These are phyloP conservation scores for Bretschneidera sinensis DNA, from an alignment of 345 rosid genomes.

Conservation along the genomic window DNA sequence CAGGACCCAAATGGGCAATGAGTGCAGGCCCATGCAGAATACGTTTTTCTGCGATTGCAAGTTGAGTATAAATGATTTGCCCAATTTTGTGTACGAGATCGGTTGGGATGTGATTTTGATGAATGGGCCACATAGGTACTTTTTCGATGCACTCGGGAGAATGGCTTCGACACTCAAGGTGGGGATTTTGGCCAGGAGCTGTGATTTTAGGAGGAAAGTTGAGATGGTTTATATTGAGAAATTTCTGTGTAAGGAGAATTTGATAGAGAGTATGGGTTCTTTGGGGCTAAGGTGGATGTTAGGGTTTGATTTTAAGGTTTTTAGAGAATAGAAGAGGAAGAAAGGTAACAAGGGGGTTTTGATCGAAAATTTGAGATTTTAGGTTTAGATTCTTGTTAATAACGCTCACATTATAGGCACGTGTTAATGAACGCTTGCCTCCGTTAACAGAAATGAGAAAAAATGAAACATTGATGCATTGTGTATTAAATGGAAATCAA, in stretches of 20 bases:
- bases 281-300: no score
- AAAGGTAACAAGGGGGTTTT: no score
- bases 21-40: conserved; percentile 89
- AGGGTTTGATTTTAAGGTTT: no score
- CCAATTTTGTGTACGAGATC: conserved; percentile 71
- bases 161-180: conserved; percentile 85
- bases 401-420: no score
- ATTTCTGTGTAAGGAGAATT: conserved; percentile 71
- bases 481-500: no score
- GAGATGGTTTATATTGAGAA: conserved; percentile 65
- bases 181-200: conserved; percentile 75
- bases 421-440: no score
- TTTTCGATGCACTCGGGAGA: conserved; percentile 57
- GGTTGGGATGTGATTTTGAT: conserved; percentile 77
- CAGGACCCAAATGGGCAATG: conserved; percentile 29
- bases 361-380: no score
- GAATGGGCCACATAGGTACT: conserved; percentile 78
- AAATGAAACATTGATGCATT: no score
- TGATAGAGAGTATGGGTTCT: conserved; percentile 45
- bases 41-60: conserved; percentile 79
- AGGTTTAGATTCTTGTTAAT: no score
- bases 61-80: conserved; percentile 73
- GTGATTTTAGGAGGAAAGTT: conserved; percentile 60
- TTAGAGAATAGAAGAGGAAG: no score
- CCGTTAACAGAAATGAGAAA: no score